Percentiles rank a stretch among this genome's conserved stretches.
These are phyloP conservation scores for Urochloa ruziziensis DNA, from an alignment of 176 grass and related monocot species.

Conservation along the genomic window DNA sequence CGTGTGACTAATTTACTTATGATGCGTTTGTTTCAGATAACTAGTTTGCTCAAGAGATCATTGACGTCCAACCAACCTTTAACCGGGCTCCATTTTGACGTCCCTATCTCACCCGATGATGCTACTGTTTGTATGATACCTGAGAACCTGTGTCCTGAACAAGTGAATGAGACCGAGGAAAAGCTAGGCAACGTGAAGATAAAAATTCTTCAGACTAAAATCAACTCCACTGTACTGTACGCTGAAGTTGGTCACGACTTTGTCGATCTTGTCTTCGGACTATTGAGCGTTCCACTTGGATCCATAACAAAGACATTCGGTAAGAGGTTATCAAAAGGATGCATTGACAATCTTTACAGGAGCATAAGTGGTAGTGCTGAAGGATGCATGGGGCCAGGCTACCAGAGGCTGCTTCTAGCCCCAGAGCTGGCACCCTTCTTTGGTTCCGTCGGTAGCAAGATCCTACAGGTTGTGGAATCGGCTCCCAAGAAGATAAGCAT, in stretches of 20 bases:
- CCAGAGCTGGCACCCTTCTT: not conserved
- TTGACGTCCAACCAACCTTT: slow-evolving; percentile 8
- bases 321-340: not conserved
- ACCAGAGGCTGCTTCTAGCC: not conserved
- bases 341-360: not conserved
- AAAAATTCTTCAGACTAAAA: slow-evolving; percentile 12
- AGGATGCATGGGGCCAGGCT: not conserved
- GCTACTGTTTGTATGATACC: not conserved
- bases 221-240: slow-evolving; percentile 1
- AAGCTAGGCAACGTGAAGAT: not conserved
- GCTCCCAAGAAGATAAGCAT: not conserved
- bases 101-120: not conserved
- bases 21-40: not conserved
- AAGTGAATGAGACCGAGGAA: not conserved
- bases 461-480: not conserved
- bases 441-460: not conserved
- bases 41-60: slow-evolving; percentile 26
- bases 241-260: slow-evolving; percentile 28
- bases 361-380: not conserved
- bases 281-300: slow-evolving; percentile 1
- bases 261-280: slow-evolving; percentile 9
- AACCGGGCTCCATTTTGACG: not conserved
- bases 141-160: not conserved
- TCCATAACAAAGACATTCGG: not conserved
- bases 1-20: too few relatives aligned